phyloP scores from a whole-genome alignment of 2,329 filamentous ascomycete species.

The Exophiala viscosa region DNA sequence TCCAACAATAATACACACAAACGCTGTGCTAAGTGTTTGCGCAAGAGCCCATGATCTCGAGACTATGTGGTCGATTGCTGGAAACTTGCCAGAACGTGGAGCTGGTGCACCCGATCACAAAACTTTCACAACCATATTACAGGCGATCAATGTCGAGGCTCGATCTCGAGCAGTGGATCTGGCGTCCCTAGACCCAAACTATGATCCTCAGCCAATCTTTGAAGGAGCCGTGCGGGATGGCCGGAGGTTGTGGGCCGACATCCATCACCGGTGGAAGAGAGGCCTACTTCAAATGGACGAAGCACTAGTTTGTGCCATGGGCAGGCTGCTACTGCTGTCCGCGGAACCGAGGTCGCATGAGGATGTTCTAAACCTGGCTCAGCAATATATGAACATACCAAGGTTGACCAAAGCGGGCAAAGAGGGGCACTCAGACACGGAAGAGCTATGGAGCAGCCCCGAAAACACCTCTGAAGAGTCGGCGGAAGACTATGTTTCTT shows the following conservation, averaged over 20 bases:
- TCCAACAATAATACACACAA: constrained; percentile 77
- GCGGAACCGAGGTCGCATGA: constrained; percentile 59
- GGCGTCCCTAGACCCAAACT: constrained; percentile 18
- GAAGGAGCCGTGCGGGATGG: constrained; percentile 58
- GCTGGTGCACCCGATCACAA: constrained; percentile 61
- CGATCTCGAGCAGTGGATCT: constrained; percentile 31
- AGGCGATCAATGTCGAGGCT: constrained; percentile 60
- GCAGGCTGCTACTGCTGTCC: constrained; percentile 67
- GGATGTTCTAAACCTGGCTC: constrained; percentile 69
- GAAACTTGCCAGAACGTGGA: constrained; percentile 64
- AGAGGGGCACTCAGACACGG: neutral
- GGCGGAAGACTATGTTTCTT: neutral
- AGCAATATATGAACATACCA: constrained; percentile 72
- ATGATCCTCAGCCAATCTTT: constrained; percentile 30
- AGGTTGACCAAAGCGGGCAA: neutral
- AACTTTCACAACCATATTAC: constrained; percentile 81
- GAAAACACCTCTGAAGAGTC: neutral
- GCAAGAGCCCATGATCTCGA: constrained; percentile 71
- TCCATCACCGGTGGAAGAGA: constrained; percentile 69
- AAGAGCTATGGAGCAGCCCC: neutral
- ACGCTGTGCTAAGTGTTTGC: constrained; percentile 82
- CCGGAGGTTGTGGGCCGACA: constrained; percentile 74
- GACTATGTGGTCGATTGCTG: constrained; percentile 70
- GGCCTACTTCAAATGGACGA: constrained; percentile 73
- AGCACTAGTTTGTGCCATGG: constrained; percentile 75